phyloP scores from a whole-genome alignment of 306 rosid genomes.

The Cicer judaicum region DNA sequence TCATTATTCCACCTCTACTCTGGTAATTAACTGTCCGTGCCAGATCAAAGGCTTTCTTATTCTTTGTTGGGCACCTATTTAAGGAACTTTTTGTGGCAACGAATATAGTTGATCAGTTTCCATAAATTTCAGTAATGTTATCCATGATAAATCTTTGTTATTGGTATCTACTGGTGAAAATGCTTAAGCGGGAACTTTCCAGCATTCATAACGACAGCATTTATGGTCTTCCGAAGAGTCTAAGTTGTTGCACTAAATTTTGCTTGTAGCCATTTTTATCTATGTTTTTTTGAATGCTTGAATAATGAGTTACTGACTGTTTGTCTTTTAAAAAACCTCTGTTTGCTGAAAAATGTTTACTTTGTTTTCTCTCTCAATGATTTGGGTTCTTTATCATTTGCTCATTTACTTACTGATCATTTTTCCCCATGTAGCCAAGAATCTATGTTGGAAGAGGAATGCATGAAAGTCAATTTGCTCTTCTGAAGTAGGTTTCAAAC shows the following conservation, averaged over 20 bases:
- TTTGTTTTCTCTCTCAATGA: conserved; percentile 10
- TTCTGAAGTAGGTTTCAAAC: conserved; percentile 72
- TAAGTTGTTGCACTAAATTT: conserved; percentile 14
- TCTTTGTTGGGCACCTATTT: conserved; percentile 16
- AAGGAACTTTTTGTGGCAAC: conserved; percentile 21
- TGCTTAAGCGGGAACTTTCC: conserved; percentile 4
- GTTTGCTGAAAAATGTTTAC: conserved; percentile 15
- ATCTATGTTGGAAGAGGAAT: conserved; percentile 95
- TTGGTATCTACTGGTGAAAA: conserved; percentile 3
- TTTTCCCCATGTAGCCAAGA: conserved; percentile 74
- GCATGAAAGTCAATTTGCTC: conserved; percentile 92
- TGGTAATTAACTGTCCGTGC: conserved; percentile 2
- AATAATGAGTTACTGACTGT: conserved; percentile 26
- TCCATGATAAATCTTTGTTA: conserved; percentile 12
- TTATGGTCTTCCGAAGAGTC: conserved; percentile 19
- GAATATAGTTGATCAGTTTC: conserved; percentile 14
- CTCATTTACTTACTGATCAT: conserved; percentile 39
- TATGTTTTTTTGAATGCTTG: conserved; percentile 11
- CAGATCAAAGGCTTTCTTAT: conserved; percentile 21
- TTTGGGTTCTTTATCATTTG: conserved; percentile 32
- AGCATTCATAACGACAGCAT: background rate
- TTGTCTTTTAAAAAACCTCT: conserved; percentile 9
- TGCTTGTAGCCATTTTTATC: conserved; percentile 22
- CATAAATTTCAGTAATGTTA: conserved; percentile 18
- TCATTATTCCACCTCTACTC: conserved; percentile 10